Conservation (phyloP, 164 flowering plant species). For the Kalanchoe fedtschenkoi region DNA sequence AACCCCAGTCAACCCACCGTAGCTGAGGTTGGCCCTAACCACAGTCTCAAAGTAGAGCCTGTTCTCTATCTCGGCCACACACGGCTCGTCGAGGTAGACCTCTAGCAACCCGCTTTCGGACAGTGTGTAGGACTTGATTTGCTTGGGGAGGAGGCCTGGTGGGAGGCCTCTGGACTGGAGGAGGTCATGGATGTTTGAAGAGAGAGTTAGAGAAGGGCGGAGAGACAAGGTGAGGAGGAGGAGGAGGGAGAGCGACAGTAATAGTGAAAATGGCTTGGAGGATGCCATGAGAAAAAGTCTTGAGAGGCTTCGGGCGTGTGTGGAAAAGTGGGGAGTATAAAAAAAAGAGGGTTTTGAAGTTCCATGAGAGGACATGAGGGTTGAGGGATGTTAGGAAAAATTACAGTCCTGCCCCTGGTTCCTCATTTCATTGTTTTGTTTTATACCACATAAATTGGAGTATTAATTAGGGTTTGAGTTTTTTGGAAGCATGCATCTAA, state of each 20-base stretch:
- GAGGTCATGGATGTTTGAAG: slow-evolving; percentile 2
- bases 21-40: slow-evolving; percentile 3
- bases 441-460: slow-evolving; percentile 1
- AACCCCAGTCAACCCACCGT: slow-evolving; percentile 4
- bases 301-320: slow-evolving; percentile 2
- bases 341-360: slow-evolving; percentile 4
- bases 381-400: not conserved
- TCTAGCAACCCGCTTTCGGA: not conserved
- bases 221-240: slow-evolving; percentile 5
- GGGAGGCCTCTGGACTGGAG: slow-evolving; percentile 5
- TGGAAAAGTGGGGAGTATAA: slow-evolving; percentile 1
- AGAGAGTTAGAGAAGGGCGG: not conserved
- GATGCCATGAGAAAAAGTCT: slow-evolving; percentile 3
- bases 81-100: slow-evolving; percentile 5
- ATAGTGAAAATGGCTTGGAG: not conserved
- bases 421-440: not conserved
- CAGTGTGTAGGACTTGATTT: slow-evolving; percentile 8
- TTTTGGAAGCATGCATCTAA: not conserved
- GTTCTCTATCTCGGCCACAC: slow-evolving; percentile 5
- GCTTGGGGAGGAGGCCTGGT: slow-evolving; percentile 4
- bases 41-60: slow-evolving; percentile 7
- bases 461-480: not conserved
- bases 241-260: not conserved
- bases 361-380: too few relatives aligned
- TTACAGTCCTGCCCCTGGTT: not conserved